Conservation (phyloP, 768 basidiomycete species). For the Cyclocybe aegerita region DNA sequence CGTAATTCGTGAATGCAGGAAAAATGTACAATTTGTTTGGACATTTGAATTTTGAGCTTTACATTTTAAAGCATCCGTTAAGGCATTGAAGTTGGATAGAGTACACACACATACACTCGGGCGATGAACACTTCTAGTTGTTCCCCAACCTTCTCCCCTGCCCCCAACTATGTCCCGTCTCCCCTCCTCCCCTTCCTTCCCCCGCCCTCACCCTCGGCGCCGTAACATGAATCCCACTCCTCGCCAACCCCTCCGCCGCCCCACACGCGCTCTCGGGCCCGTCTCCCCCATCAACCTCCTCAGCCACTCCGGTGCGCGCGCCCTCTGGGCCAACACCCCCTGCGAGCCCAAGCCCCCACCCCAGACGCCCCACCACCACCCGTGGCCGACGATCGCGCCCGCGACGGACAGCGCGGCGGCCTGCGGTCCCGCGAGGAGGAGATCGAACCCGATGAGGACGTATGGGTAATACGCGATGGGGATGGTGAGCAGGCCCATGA, state of each 20-base stretch:
- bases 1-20: too few species aligned
- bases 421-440: slow-evolving; percentile 57
- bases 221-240: slow-evolving; percentile 56
- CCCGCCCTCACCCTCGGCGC: slow-evolving; percentile 43
- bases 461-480: slow-evolving; percentile 76
- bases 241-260: slow-evolving; percentile 31
- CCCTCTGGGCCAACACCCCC: slow-evolving; percentile 39
- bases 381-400: slow-evolving; percentile 75
- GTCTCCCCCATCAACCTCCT: slow-evolving; percentile 46
- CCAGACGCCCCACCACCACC: slow-evolving; percentile 80
- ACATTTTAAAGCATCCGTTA: too few species aligned
- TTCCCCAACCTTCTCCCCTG: slow-evolving; percentile 16
- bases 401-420: slow-evolving; percentile 59
- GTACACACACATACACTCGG: too few species aligned
- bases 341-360: slow-evolving; percentile 41
- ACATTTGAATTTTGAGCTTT: too few species aligned
- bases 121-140: background rate
- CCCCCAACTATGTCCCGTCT: slow-evolving; percentile 21
- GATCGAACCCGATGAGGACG: slow-evolving; percentile 69
- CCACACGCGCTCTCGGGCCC: slow-evolving; percentile 22
- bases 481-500: slow-evolving; percentile 78
- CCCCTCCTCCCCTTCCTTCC: slow-evolving; percentile 1
- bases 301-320: slow-evolving; percentile 62
- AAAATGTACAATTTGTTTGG: too few species aligned
- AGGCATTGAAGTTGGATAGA: too few species aligned